These are phyloP conservation scores for Capniomyces stellatus DNA, from an alignment of 371 early-diverging fungal species.

Conservation along the genomic window DNA sequence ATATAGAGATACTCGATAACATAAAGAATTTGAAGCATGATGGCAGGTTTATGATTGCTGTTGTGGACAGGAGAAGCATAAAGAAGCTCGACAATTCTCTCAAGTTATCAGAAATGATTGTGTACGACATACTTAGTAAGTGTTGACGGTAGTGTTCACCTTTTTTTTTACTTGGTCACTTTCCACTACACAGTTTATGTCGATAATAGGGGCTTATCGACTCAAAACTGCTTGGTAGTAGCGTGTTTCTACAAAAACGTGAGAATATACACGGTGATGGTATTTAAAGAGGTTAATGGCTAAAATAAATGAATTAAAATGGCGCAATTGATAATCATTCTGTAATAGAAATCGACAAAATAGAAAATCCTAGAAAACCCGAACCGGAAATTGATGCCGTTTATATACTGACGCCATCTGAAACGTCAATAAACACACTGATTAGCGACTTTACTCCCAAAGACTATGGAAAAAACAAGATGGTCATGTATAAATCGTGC, in stretches of 20 bases:
- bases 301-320: no score
- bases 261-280: no score
- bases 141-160: neutral
- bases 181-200: neutral
- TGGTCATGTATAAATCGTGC: constrained; percentile 45
- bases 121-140: constrained; percentile 45
- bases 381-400: constrained; percentile 77
- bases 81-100: constrained; percentile 35
- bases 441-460: constrained; percentile 52
- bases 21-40: no score
- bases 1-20: no score
- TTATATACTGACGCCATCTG: constrained; percentile 72
- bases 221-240: no score
- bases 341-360: constrained; percentile 47
- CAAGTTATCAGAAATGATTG: constrained; percentile 41
- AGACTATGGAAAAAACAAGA: neutral
- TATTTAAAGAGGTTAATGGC: no score
- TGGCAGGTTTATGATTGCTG: constrained; percentile 50
- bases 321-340: no score
- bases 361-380: constrained; percentile 61
- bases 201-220: no score
- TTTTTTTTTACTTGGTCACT: neutral
- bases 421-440: constrained; percentile 50
- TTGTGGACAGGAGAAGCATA: constrained; percentile 40
- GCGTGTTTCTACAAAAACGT: no score